Evolutionary conservation across 306 rosid genomes (phyloP), one percentile per base, ranked within the genome.

Genomic region (Lupinus albus): DNA sequence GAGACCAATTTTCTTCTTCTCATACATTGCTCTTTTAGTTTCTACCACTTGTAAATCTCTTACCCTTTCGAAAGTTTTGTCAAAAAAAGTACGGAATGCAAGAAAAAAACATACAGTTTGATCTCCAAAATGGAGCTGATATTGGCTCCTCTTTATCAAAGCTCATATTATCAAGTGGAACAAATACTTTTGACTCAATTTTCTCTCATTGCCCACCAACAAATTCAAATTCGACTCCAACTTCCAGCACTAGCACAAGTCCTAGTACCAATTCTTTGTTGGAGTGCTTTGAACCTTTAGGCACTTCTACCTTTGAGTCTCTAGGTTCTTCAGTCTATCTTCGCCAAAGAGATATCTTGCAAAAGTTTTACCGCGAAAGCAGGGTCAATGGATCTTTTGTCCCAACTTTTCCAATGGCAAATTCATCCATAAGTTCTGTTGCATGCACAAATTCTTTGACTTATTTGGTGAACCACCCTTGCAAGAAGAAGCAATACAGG

Each of bases 121-220:
- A 67, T 20, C 42, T 73, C 64, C 38, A 65, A 46, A 63, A 75
- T 17, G 58, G 77, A 13, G 7, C 25, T 11, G 81, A 88, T 13
- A 85, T 85, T 62, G 78, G 92, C 1, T 82, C 88, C 1, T 80
- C 78, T n/a, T 62, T 90, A 13, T 90, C 97, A 5, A 81, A 82
- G 6, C 89, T 90, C 46, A 84, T 90, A 47, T 21, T 90, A 44
- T 76, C 88, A 15, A 78, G 92, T 8, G 84, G 85, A 6, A 75
- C 87, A 12, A 94, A 82, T 83, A 85, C 99, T 9, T 64, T 94
- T 10, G 99, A 94, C 79, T 86, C 99, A 2, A 94, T 94, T 73
- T 94, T 94, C 86, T 88, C 91, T 0, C 75, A 67, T 53, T 79
- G 76, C 55, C 55, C 71, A 0, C 80, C 73, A 20, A 39, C 84